phyloP scores from a whole-genome alignment of 495 filamentous ascomycete genomes.

The Aspergillus avenaceus region DNA sequence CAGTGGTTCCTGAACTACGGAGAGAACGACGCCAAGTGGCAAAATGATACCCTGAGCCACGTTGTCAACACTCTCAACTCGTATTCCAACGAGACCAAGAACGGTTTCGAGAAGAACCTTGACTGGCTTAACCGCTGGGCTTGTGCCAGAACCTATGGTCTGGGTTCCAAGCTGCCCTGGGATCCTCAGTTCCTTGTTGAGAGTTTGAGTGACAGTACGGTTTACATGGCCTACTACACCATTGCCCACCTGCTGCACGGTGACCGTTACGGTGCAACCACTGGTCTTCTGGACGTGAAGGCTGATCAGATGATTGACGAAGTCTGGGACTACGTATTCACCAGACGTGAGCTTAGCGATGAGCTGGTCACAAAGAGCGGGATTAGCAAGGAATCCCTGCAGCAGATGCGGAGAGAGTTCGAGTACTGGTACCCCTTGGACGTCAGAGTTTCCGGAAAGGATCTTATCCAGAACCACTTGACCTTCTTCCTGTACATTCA shows the following conservation, averaged over 20 bases:
- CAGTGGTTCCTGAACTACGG: slow-evolving; percentile 98
- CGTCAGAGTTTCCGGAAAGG: slow-evolving; percentile 77
- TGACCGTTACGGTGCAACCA: slow-evolving; percentile 71
- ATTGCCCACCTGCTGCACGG: slow-evolving; percentile 82
- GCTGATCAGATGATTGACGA: slow-evolving; percentile 92
- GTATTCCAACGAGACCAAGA: slow-evolving; percentile 72
- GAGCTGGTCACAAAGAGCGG: slow-evolving; percentile 57
- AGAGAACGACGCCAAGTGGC: slow-evolving; percentile 75
- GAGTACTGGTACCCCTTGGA: slow-evolving; percentile 97
- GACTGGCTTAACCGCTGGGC: slow-evolving; percentile 96
- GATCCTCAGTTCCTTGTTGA: slow-evolving; percentile 90
- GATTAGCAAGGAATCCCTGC: slow-evolving; percentile 66
- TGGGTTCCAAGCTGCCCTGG: slow-evolving; percentile 96
- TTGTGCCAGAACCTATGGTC: slow-evolving; percentile 84
- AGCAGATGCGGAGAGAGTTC: slow-evolving; percentile 82
- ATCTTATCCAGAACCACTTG: slow-evolving; percentile 83
- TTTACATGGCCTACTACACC: slow-evolving; percentile 98
- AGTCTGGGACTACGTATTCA: slow-evolving; percentile 94
- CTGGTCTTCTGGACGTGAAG: slow-evolving; percentile 62
- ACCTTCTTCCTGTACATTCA: slow-evolving; percentile 98
- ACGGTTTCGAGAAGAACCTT: slow-evolving; percentile 78
- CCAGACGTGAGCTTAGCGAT: slow-evolving; percentile 58
- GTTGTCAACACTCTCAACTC: slow-evolving; percentile 75
- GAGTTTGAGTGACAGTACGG: slow-evolving; percentile 80
- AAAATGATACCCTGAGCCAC: slow-evolving; percentile 64